Evolutionary conservation across 2,329 filamentous ascomycete genomes (phyloP), one percentile per base, ranked within the genome.

Genomic region (Fusarium sp.): DNA sequence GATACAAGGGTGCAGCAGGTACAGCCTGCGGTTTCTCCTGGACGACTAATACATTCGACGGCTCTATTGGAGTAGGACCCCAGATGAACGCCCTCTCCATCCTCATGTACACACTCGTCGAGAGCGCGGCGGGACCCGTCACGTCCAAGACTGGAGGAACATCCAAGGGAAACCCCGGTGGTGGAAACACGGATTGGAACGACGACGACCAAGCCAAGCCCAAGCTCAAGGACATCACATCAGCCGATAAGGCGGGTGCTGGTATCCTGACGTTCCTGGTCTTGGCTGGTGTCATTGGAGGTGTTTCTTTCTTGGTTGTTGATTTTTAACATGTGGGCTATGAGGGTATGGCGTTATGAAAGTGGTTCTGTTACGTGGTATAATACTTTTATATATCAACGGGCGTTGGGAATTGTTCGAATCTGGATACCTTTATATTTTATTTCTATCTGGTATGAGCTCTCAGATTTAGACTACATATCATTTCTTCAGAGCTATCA

Each of bases 1-100:
- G 76, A 6, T 88, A 81, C 76, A 79, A 77, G 20, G 90, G 89
- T 6, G 78, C 80, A 12, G 73, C 84, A 5, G 84, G 87, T 36
- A 88, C 87, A 23, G 86, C 86, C 9, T 93, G 91, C 74, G 90
- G 90, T n/a, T 87, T 90, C 71, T 81, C 81, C 52, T 93, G 90
- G 90, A 84, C 84, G 21, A 78, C 76, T 20, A 77, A 76, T 6
- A 74, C 69, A 3, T 92, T 86, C 70, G 90, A 92, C 73, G 86
- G 86, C 7, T 74, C 79, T 20, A 81, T 80, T 14, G 90, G 90
- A 53, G 88, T 92, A 10, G 90, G 90, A 40, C 83, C 90, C 75
- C 88, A 92, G 81, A 90, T 92, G 85, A 89, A 86, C 69, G 89
- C 88, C 0, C 80, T 91, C 24, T 84, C 86, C 24, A 84, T 89